A percentile compares a stretch with the other conserved stretches of the same genome.
phyloP scores from a whole-genome alignment of 2,329 filamentous ascomycete species.

The Emericellopsis cladophorae region DNA sequence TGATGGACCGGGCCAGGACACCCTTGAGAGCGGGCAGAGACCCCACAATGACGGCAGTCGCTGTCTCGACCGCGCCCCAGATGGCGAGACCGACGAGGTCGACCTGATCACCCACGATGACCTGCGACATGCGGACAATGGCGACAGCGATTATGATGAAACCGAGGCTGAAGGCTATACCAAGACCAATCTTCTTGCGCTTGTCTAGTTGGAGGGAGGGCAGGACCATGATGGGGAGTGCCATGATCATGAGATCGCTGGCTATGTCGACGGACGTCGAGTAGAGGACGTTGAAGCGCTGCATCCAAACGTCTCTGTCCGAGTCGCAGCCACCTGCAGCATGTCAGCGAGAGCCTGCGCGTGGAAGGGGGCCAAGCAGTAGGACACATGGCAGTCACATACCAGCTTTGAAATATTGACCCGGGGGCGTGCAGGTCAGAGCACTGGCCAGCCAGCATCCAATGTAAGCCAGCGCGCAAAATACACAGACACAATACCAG shows the following conservation, averaged over 20 bases:
- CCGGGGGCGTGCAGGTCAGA: slow-evolving; percentile 5
- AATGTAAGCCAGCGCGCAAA: slow-evolving; percentile 7
- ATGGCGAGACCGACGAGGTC: slow-evolving; percentile 11
- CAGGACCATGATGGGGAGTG: slow-evolving; percentile 7
- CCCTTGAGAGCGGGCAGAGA: slow-evolving; percentile 9
- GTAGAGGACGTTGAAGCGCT: slow-evolving; percentile 7
- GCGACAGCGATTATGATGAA: slow-evolving; percentile 9
- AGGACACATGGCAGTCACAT: background rate
- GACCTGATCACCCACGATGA: slow-evolving; percentile 6
- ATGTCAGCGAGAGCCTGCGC: background rate
- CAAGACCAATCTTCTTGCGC: slow-evolving; percentile 8
- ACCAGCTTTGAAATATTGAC: slow-evolving; percentile 5
- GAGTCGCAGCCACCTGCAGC: slow-evolving; percentile 7
- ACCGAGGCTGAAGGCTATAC: slow-evolving; percentile 9
- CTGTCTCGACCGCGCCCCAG: slow-evolving; percentile 13
- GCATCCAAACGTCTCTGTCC: slow-evolving; percentile 3
- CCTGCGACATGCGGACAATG: slow-evolving; percentile 10
- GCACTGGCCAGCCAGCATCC: slow-evolving; percentile 7
- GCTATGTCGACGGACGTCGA: slow-evolving; percentile 7
- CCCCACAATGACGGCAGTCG: slow-evolving; percentile 9
- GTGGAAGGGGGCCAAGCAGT: background rate
- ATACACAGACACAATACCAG: slow-evolving; percentile 8
- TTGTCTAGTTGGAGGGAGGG: slow-evolving; percentile 7
- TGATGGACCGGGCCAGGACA: slow-evolving; percentile 5
- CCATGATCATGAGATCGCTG: slow-evolving; percentile 8